Evolutionary conservation across 2,329 filamentous ascomycete genomes (phyloP).

Genomic region (Fusarium verrucosum): DNA sequence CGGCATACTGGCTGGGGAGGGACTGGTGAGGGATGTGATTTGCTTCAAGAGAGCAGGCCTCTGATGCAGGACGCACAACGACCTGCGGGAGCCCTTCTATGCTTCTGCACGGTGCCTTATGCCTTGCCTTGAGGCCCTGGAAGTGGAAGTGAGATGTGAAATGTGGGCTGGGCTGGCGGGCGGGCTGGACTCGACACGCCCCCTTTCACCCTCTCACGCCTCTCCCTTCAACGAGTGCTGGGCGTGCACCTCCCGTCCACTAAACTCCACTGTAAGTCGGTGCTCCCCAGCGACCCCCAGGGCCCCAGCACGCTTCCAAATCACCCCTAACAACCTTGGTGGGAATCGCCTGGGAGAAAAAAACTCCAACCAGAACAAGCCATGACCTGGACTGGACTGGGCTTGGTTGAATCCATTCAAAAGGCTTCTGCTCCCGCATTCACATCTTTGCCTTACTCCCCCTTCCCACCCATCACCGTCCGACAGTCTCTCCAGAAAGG

Average conservation of each 20-base stretch:
- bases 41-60: conserved; percentile 25
- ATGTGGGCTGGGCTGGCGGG: not conserved
- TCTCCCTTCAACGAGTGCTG: conserved; percentile 4
- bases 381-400: conserved; percentile 30
- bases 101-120: no score
- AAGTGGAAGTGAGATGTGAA: conserved; percentile 11
- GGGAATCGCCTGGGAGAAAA: conserved; percentile 45
- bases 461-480: conserved; percentile 46
- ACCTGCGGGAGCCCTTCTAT: conserved; percentile 3
- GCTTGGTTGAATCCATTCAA: conserved; percentile 50
- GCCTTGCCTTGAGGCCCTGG: conserved; percentile 37
- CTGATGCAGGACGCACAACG: conserved; percentile 16
- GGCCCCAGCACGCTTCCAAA: conserved; percentile 43
- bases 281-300: conserved; percentile 39
- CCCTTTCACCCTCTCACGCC: conserved; percentile 7
- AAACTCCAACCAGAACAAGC: conserved; percentile 42
- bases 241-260: conserved; percentile 17
- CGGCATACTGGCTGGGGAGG: conserved; percentile 32
- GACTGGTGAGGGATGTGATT: conserved; percentile 41
- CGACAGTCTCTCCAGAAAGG: conserved; percentile 27
- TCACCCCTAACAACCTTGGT: conserved; percentile 50
- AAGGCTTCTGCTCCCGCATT: conserved; percentile 52
- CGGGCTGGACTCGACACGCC: conserved; percentile 2
- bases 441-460: conserved; percentile 37
- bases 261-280: conserved; percentile 39